phyloP scores from a whole-genome alignment of 306 rosid species.

The Quercus agrifolia region DNA sequence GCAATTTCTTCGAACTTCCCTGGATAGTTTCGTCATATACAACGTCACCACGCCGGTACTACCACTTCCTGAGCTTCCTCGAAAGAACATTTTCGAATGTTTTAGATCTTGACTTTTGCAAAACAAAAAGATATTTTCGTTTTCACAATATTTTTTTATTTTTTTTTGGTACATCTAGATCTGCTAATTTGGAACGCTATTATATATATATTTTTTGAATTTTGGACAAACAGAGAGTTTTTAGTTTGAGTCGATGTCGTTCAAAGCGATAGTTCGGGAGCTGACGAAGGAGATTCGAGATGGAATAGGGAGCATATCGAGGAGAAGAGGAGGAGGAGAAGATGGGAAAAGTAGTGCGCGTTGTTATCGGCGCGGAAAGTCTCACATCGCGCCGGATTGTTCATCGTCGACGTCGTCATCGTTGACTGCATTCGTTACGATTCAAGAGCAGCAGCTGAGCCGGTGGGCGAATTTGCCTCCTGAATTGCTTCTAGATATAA shows the following conservation, averaged over 20 bases:
- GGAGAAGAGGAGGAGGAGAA: conserved; percentile 29
- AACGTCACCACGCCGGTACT: no score
- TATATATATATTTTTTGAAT: no score
- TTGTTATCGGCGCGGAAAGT: conserved; percentile 47
- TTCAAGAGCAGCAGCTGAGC: conserved; percentile 25
- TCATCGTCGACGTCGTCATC: conserved; percentile 18
- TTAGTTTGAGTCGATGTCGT: conserved; percentile 48
- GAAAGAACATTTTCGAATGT: no score
- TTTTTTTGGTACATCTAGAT: no score
- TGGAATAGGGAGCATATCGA: conserved; percentile 46
- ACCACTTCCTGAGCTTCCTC: no score
- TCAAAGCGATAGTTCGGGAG: conserved; percentile 54
- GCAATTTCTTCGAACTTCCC: no score
- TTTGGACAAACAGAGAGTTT: background rate
- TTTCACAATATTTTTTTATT: no score
- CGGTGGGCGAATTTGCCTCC: conserved; percentile 79
- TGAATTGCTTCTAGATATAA: conserved; percentile 80
- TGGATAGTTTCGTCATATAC: no score
- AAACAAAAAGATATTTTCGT: no score
- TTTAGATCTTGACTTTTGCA: no score
- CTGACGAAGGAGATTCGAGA: conserved; percentile 49
- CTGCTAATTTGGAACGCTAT: no score
- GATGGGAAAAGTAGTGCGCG: conserved; percentile 33
- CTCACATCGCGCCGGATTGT: conserved; percentile 78
- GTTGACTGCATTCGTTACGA: conserved; percentile 4